Evolutionary conservation across 2,329 filamentous ascomycete species (phyloP), one percentile per base, ranked within the genome.

Genomic region (Penicillium sp.): DNA sequence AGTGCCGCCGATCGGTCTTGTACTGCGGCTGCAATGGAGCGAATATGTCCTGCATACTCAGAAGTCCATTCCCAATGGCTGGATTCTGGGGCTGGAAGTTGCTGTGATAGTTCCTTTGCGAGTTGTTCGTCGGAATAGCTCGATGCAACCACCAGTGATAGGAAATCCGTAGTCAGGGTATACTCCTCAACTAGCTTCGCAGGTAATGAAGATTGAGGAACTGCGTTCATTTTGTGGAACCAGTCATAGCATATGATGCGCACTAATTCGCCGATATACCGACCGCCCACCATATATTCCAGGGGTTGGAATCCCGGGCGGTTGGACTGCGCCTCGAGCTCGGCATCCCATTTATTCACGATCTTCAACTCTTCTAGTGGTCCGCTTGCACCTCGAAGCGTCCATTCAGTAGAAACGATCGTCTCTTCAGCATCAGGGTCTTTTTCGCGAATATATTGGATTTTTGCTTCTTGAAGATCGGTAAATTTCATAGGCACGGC

Each of bases 401-500:
- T 89, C 88, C 89, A 91, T 74, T 93, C 90, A 0, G 90, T 92
- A 63, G 91, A 91, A 58, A 92, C 85, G 4, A 89, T 83, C 9
- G 90, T 84, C 58, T 83, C 86, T 10, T 81, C 75, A 16, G 87
- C 79, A 10, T 78, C 74, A 2, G 76, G 70, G 49, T 71, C 68
- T 35, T 74, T 71, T 21, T 76, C 81, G 5, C 77, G 77, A 31
- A 82, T 72, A 5, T 78, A 52, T 64, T 67, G 6, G 77, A 82
- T 61, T 69, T 92, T 93, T 45, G 78, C 81, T 2, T 80, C 74
- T 61, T 88, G 84, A 13, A 93, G 77, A 52, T 80, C 81, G 48
- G 77, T 79, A 48, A 88, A 74, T 64, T 80, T 83, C 68, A 93
- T 81, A 0, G 88, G 85, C 21, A 92, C 85, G 0, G 90, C 91